Percentiles rank a stretch among this genome's conserved stretches.
Conservation (phyloP, 148 eudicot genomes). For the Linanthus parryae region DNA sequence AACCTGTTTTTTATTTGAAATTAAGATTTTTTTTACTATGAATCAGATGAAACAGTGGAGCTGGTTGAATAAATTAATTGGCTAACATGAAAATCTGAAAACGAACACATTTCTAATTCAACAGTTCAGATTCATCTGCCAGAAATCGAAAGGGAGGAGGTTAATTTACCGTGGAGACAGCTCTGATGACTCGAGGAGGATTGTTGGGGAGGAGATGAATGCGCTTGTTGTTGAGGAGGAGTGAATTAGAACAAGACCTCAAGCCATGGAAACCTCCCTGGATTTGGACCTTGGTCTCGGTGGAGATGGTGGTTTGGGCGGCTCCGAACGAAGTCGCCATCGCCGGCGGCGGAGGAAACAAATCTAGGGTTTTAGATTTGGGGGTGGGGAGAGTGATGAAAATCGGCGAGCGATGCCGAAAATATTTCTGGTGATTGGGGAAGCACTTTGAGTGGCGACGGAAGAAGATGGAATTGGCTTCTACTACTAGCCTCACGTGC, state of each 20-base stretch:
- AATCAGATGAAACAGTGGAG: too few relatives aligned
- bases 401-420: too few relatives aligned
- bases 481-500: too few relatives aligned
- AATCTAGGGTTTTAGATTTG: too few relatives aligned
- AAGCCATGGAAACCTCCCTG: conserved; percentile 40
- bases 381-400: too few relatives aligned
- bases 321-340: conserved; percentile 68
- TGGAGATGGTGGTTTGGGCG: conserved; percentile 31
- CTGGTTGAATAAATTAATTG: too few relatives aligned
- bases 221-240: conserved; percentile 22
- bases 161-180: conserved; percentile 71
- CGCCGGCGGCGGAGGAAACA: background rate
- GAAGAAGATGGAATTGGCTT: too few relatives aligned
- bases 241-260: conserved; percentile 30
- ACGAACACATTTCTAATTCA: background rate
- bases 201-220: conserved; percentile 26
- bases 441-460: too few relatives aligned
- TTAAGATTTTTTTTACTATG: too few relatives aligned
- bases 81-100: too few relatives aligned
- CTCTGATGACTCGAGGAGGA: conserved; percentile 37
- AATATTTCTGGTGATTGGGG: too few relatives aligned
- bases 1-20: too few relatives aligned
- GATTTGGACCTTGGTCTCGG: conserved; percentile 41
- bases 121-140: background rate
- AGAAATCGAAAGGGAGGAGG: background rate